phyloP scores from a whole-genome alignment of 768 basidiomycete genomes.

The Phlebiopsis gigantea region DNA sequence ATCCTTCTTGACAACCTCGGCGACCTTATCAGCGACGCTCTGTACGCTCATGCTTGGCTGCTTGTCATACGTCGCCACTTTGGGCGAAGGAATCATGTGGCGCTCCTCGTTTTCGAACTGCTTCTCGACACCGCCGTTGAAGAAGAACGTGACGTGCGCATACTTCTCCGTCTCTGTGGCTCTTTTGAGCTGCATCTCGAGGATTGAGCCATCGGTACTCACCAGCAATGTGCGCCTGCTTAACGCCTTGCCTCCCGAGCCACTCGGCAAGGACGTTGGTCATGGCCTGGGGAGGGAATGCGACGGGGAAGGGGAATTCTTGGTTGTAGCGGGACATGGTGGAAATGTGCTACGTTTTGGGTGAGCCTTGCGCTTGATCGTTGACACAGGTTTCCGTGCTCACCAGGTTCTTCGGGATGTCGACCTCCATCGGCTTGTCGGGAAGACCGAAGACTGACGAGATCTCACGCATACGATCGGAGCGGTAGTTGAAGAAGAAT shows the following conservation, averaged over 20 bases:
- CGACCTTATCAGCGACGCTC: constrained; percentile 88
- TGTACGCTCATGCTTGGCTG: constrained; percentile 88
- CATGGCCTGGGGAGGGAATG: constrained; percentile 94
- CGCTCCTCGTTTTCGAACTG: constrained; percentile 82
- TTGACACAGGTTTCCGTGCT: constrained; percentile 20
- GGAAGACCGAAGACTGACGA: constrained; percentile 72
- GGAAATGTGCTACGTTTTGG: constrained; percentile 58
- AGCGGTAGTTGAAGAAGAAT: constrained; percentile 97
- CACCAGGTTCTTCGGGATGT: constrained; percentile 77
- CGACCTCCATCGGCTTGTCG: constrained; percentile 80
- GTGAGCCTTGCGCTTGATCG: background rate
- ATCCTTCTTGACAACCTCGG: constrained; percentile 65
- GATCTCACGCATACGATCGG: constrained; percentile 94
- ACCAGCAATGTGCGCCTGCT: constrained; percentile 80
- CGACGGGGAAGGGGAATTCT: constrained; percentile 84
- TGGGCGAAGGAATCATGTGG: constrained; percentile 86
- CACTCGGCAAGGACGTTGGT: constrained; percentile 93
- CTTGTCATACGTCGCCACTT: constrained; percentile 92
- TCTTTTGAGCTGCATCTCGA: no score
- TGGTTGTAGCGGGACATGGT: constrained; percentile 94
- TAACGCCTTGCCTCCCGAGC: constrained; percentile 71
- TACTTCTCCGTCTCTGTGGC: constrained; percentile 97
- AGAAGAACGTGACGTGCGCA: constrained; percentile 97
- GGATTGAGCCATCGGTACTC: constrained; percentile 34
- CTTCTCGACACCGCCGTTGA: constrained; percentile 95